phyloP scores from a whole-genome alignment of 495 filamentous ascomycete species.

The Penicillium desertorum region DNA sequence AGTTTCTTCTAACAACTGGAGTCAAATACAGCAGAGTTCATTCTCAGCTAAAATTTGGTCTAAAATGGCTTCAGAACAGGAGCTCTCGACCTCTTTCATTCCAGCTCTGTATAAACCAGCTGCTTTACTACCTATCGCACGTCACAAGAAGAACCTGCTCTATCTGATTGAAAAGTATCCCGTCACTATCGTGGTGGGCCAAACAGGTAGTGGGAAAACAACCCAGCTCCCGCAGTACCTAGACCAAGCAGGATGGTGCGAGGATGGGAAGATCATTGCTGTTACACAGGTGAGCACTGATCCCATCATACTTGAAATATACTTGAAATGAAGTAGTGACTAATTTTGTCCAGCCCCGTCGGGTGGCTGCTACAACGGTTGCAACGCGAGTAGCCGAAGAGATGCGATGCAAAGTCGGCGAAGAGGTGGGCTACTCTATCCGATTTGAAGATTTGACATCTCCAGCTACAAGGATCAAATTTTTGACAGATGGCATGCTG shows the following conservation, averaged over 20 bases:
- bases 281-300: constrained; percentile 76
- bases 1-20: not conserved
- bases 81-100: constrained; percentile 66
- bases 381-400: constrained; percentile 91
- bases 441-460: constrained; percentile 97
- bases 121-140: constrained; percentile 73
- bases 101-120: constrained; percentile 76
- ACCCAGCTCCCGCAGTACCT: constrained; percentile 89
- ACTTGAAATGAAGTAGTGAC: not conserved
- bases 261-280: constrained; percentile 76
- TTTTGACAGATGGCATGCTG: constrained; percentile 91
- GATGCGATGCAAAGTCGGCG: constrained; percentile 83
- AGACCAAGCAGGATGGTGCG: constrained; percentile 85
- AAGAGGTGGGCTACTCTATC: constrained; percentile 96
- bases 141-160: constrained; percentile 68
- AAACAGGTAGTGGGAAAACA: constrained; percentile 90
- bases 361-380: constrained; percentile 91
- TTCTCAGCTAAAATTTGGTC: not conserved
- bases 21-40: not conserved
- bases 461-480: constrained; percentile 85
- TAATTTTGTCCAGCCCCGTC: constrained; percentile 63
- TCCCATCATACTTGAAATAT: not conserved
- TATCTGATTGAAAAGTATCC: constrained; percentile 75
- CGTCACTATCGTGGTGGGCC: constrained; percentile 81
- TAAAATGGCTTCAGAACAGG: constrained; percentile 48